These are phyloP conservation scores for Malus sylvestris DNA, from an alignment of 306 rosid genomes.

Conservation along the genomic window DNA sequence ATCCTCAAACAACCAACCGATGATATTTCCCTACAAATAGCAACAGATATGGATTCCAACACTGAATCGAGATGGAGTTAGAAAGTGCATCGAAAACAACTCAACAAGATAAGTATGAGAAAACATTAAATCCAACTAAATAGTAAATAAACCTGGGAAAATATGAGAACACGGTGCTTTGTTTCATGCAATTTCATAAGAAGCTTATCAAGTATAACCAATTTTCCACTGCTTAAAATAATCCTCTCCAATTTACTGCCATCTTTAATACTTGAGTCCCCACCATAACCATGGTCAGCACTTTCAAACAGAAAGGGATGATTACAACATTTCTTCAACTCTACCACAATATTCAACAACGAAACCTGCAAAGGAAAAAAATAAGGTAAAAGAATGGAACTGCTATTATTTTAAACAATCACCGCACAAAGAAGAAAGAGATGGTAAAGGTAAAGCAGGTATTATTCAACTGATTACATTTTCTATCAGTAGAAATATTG, in stretches of 20 bases:
- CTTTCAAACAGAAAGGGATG: constrained; percentile 99
- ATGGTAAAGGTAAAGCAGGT: not conserved
- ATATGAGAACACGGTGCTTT: constrained; percentile 90
- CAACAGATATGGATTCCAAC: not conserved
- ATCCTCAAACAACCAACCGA: not conserved
- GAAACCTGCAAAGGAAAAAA: constrained; percentile 63
- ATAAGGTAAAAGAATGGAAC: not conserved
- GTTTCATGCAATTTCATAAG: constrained; percentile 92
- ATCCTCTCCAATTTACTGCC: constrained; percentile 85
- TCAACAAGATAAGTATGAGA: not conserved
- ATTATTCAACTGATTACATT: not conserved
- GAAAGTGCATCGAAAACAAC: not conserved
- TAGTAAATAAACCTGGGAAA: constrained; percentile 77
- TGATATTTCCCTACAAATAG: not conserved
- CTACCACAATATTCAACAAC: constrained; percentile 92
- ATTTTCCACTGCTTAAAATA: constrained; percentile 95
- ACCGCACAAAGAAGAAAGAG: not conserved
- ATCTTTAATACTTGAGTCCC: constrained; percentile 60
- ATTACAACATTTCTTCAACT: constrained; percentile 97
- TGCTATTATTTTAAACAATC: not conserved
- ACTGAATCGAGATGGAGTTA: not conserved
- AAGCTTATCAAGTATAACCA: constrained; percentile 91
- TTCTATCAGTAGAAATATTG: not conserved
- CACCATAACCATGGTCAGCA: constrained; percentile 99
- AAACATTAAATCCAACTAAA: not conserved